phyloP scores from a whole-genome alignment of 805 yeast species.

The Candida broadrunensis region DNA sequence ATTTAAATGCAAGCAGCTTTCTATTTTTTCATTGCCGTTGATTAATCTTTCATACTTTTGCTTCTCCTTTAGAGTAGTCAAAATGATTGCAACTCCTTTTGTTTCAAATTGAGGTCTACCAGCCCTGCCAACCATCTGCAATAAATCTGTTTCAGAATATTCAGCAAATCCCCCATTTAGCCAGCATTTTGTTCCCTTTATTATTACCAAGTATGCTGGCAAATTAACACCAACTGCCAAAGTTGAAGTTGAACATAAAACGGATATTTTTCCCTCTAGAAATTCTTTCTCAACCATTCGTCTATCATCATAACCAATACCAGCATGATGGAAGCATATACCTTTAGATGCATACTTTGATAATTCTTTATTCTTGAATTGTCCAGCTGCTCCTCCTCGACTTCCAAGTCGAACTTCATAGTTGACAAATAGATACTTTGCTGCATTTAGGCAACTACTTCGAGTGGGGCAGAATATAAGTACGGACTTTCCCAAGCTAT shows the following conservation, averaged over 20 bases:
- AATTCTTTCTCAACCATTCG: slow-evolving; percentile 43
- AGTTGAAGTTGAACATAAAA: slow-evolving; percentile 58
- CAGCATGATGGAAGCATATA: slow-evolving; percentile 60
- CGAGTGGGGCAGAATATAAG: slow-evolving; percentile 55
- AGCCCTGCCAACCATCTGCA: slow-evolving; percentile 67
- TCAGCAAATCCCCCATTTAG: slow-evolving; percentile 46
- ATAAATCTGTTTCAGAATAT: slow-evolving; percentile 51
- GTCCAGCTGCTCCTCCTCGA: not conserved
- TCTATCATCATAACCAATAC: slow-evolving; percentile 48
- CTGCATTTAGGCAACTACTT: slow-evolving; percentile 45
- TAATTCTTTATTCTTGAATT: slow-evolving; percentile 25
- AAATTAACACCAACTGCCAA: slow-evolving; percentile 60
- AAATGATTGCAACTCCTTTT: slow-evolving; percentile 47
- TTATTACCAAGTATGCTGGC: slow-evolving; percentile 57
- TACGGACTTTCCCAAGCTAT: slow-evolving; percentile 42
- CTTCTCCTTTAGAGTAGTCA: slow-evolving; percentile 38
- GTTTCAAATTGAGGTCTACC: slow-evolving; percentile 60
- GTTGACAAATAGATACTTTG: slow-evolving; percentile 31
- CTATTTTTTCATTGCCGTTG: slow-evolving; percentile 42
- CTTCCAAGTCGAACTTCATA: not conserved
- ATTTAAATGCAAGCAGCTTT: slow-evolving; percentile 33
- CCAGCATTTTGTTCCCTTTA: slow-evolving; percentile 66
- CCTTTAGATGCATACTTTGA: slow-evolving; percentile 24
- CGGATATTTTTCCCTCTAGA: slow-evolving; percentile 36
- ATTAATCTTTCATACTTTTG: slow-evolving; percentile 39